These are phyloP conservation scores for Lantana camara DNA, from an alignment of 257 asterid genomes.

Conservation along the genomic window DNA sequence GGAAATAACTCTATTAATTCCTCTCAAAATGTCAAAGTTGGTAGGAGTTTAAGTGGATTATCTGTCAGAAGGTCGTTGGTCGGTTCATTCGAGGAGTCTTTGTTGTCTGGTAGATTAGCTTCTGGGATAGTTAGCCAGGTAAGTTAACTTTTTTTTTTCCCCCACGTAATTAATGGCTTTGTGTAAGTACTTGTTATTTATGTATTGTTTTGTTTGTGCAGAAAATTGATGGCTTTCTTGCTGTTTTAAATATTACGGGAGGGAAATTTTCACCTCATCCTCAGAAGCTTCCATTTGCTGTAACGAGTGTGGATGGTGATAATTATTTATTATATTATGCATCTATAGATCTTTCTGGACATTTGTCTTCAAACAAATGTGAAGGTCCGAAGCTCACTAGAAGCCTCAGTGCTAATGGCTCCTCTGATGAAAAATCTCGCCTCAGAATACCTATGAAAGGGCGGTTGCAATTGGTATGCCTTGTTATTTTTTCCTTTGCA, in stretches of 20 bases:
- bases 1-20: constrained; percentile 39
- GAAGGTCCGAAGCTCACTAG: constrained; percentile 64
- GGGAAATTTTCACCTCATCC: constrained; percentile 86
- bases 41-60: constrained; percentile 63
- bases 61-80: constrained; percentile 82
- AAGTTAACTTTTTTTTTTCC: neutral
- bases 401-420: constrained; percentile 67
- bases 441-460: constrained; percentile 88
- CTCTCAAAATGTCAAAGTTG: constrained; percentile 52
- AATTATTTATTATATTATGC: constrained; percentile 80
- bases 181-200: neutral
- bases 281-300: constrained; percentile 87
- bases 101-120: constrained; percentile 86
- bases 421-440: constrained; percentile 56
- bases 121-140: constrained; percentile 80
- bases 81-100: constrained; percentile 94
- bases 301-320: constrained; percentile 84
- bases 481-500: constrained; percentile 24
- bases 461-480: constrained; percentile 82
- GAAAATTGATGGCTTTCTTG: constrained; percentile 93
- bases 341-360: constrained; percentile 68
- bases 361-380: constrained; percentile 39
- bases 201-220: constrained; percentile 38
- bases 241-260: constrained; percentile 80
- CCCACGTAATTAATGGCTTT: constrained; percentile 12